phyloP scores from a whole-genome alignment of 139 green algal species.

The Desmodesmus armatus region DNA sequence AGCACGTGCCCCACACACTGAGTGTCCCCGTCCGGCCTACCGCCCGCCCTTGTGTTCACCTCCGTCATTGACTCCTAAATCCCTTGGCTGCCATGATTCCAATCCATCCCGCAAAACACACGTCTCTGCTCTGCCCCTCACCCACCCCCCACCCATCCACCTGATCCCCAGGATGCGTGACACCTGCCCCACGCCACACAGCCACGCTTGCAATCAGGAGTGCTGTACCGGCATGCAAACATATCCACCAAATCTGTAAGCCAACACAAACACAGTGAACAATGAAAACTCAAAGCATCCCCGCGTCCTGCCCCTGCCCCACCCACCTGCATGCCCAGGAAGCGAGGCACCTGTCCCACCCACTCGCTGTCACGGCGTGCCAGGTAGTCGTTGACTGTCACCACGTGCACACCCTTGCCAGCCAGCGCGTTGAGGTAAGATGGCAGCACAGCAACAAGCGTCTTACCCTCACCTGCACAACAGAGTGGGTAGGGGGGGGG shows the following conservation, averaged over 20 bases:
- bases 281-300: too few species aligned
- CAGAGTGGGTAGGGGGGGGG: too few species aligned
- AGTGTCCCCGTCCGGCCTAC: too few species aligned
- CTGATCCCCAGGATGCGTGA: background rate
- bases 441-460: slow-evolving; percentile 96
- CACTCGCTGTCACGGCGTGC: slow-evolving; percentile 95
- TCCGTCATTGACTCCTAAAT: too few species aligned
- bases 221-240: too few species aligned
- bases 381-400: slow-evolving; percentile 99
- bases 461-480: slow-evolving; percentile 91
- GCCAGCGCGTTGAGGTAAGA: slow-evolving; percentile 96
- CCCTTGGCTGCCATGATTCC: too few species aligned
- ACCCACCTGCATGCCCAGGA: slow-evolving; percentile 92
- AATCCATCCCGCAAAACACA: too few species aligned
- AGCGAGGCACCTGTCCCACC: slow-evolving; percentile 96
- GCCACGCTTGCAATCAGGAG: too few species aligned
- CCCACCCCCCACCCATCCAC: background rate
- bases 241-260: too few species aligned
- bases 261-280: too few species aligned
- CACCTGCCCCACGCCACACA: background rate
- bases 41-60: too few species aligned
- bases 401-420: slow-evolving; percentile 92
- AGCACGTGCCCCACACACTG: background rate
- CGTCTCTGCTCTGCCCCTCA: background rate
- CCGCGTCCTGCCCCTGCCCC: background rate